Evolutionary conservation across 768 basidiomycete genomes (phyloP), one percentile per base, ranked within the genome.

Genomic region (Erythrobasidium yunnanense): DNA sequence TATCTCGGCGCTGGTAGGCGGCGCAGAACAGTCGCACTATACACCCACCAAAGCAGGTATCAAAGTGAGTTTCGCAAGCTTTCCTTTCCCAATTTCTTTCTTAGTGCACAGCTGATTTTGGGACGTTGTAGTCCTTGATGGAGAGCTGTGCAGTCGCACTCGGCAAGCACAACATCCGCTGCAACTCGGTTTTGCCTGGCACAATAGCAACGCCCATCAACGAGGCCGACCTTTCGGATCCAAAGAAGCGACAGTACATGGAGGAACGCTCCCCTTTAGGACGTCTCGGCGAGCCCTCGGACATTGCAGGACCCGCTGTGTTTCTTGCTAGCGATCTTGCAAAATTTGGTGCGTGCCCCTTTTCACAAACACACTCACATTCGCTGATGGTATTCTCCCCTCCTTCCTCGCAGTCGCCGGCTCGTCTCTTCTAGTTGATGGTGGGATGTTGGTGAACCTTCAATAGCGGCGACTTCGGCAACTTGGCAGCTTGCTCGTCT

Each of bases 121-220:
- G 23, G 52, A 6, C 38, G n/a, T 27, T 22, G 13, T 55, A 85
- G 47, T 85, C 83, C 29, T 75, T 88, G 69, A 88, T 87, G 86
- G 85, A 87, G 75, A 85, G 83, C 68, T 85, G 84, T 70, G 85
- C 87, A 2, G 82, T 87, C 46, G 86, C 87, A 2, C 78, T 87
- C 25, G 85, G 85, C n/a, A 84, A 85, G 68, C 82, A 86, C 74
- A 82, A 82, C 53, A 88, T 88, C 69, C 81, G 87, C 35, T 85
- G 77, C 70, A 77, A 77, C 65, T 72, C 73, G 1, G 72, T 78
- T 30, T 46, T 66, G 35, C 67, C 65, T 7, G 62, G 86, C 7
- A 87, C 87, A 1, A 85, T 87, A 69, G 84, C 81, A 45, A 88
- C 87, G 20, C 81, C 84, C 69, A 87, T 87, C 76, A 87, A 88